Conservation (phyloP, 2,329 filamentous ascomycete genomes). For the Talaromyces verruculosus region DNA sequence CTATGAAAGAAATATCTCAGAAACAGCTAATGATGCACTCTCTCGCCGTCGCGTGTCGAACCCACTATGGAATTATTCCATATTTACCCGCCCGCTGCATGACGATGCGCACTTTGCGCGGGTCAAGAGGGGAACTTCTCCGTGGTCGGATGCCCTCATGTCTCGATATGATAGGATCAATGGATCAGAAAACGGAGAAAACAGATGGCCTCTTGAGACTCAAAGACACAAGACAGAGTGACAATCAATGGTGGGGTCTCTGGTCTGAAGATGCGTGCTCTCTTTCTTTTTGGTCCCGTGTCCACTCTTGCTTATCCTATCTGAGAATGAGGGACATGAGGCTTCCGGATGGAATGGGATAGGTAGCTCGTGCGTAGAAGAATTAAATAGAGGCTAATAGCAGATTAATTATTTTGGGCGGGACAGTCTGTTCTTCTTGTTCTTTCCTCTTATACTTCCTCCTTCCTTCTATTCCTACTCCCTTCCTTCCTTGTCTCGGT, state of each 20-base stretch:
- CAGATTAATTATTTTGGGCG: neutral
- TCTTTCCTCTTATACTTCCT: slow-evolving; percentile 4
- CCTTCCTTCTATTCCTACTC: neutral
- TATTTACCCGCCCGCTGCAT: slow-evolving; percentile 2
- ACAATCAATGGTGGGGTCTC: neutral
- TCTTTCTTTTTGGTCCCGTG: slow-evolving; percentile 1
- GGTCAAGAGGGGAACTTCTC: slow-evolving; percentile 9
- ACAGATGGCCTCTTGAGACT: neutral
- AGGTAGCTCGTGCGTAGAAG: neutral
- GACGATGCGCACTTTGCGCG: slow-evolving; percentile 5
- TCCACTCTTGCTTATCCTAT: neutral
- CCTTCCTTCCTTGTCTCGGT: neutral
- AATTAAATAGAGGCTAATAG: slow-evolving; percentile 9
- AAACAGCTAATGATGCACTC: slow-evolving; percentile 6
- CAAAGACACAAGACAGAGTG: neutral
- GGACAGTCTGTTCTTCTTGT: slow-evolving; percentile 2
- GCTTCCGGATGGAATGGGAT: neutral
- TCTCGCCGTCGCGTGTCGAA: slow-evolving; percentile 6
- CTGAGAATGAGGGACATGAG: slow-evolving; percentile 6
- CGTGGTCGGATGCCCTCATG: slow-evolving; percentile 12
- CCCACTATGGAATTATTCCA: neutral
- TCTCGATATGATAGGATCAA: slow-evolving; percentile 16
- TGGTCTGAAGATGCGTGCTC: neutral
- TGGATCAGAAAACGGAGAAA: neutral
- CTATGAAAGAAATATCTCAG: neutral